Base-by-base conservation (phyloP, 2,329 filamentous ascomycete species). In the Pyrenochaeta sp. region DNA sequence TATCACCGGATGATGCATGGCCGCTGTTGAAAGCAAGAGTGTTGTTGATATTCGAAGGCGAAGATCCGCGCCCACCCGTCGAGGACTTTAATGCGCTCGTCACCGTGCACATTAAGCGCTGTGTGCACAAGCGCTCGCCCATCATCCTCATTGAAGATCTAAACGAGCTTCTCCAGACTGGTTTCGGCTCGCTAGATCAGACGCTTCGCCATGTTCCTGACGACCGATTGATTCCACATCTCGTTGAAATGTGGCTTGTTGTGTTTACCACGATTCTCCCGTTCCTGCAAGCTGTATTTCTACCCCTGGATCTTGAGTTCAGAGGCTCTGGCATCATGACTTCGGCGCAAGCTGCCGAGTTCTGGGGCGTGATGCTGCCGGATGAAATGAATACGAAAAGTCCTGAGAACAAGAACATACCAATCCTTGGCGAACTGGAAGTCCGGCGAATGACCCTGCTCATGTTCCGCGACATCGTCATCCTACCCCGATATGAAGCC, bases 181-280 rank as follows among this genome's bases (percentile, higher is more conserved):
- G 95, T 1, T 99, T 98, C 69, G 83, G 85, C 27, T 92, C 90
- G 1, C 82, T 99, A 2, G 94, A 97, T 63, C 90, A 93, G 61
- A 93, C 91, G 0, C 79, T 98, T 15, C 85, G 88, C 44, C 86
- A 86, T 40, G 87, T 92, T 0, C 84, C 91, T 0, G 94, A 98
- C 68, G 93, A 97, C 56, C 86, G 89, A 30, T 84, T 98, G n/a
- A 92, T 98, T 18, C 91, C 92, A 0, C 87, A 92, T 50, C 82
- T 99, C 0, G 94, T 97, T 2, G 92, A 97, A 71, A 87, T 97
- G 70, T 99, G 95, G 95, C 86, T 96, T 54, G 88, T 95, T 41
- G 93, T 95, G 0, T 97, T 97, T 68, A 94, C 92, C 2, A 90
- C 86, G 6, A 91, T 98, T 32, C 78, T 98, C 4, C 95, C 95